Base-by-base conservation (phyloP, 139 green algal genomes). In the Asterochloris sp. region DNA sequence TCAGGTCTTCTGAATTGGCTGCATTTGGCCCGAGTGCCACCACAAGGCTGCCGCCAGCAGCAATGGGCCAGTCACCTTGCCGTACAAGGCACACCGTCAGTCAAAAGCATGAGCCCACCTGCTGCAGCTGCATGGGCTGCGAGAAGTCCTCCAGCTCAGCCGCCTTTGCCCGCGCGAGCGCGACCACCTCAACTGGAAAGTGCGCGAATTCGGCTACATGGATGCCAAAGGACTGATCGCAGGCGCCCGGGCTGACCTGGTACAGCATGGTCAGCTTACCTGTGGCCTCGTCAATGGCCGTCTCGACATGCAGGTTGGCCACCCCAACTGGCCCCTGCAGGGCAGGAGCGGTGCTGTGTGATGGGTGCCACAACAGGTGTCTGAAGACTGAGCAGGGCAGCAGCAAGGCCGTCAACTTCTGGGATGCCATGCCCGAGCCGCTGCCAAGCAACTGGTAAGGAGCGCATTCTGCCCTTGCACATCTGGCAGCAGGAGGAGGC, bases 141-240 rank as follows among this genome's bases (percentile, higher is more conserved):
- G 81, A 87, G 62, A 89, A 90, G 74, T 91, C 89, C 79, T 97
- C 94, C 64, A 98, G 87, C 86, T 96, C 89, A 12, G 84, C 86
- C 15, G 94, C 92, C 79, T 95, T 95, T 4, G 85, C 69, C 62
- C 89, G 91, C 11, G 96, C 96, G 62, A 91, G 74, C 63, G 90
- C 87, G 17, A 98, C 88, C 21, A 99, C 95, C 1, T 89, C 83
- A 8, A 88, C 66, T 10, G 97, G 97, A 85, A 99, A 98, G 67
- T 89, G 86, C 12, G 95, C 94, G 86, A 92, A 96, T 87, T 98
- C 94, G 12, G 96, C 96, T 11, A 98, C 94, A 69, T 98, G 91
- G 76, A 99, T 98, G 47, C 96, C 96, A 80, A 98, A 98, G 13
- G 92, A 97, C 87, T 98, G 90, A 83, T 98, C 95, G 86, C 93